phyloP scores from a whole-genome alignment of 2,329 filamentous ascomycete genomes.

The Claviceps africana region DNA sequence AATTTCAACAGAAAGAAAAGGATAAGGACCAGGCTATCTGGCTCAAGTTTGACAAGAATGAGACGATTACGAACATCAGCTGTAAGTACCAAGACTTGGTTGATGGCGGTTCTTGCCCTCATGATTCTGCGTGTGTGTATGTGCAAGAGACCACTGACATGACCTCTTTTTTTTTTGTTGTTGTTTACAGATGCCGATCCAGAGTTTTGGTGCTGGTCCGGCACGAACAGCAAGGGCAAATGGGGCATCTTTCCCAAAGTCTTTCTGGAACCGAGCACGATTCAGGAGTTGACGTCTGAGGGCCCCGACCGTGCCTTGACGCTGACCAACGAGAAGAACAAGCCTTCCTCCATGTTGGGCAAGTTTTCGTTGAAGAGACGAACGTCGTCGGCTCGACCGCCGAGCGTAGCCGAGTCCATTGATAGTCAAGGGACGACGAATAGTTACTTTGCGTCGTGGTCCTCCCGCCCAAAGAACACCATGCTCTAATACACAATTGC shows the following conservation, averaged over 20 bases:
- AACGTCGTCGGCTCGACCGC: slow-evolving; percentile 15
- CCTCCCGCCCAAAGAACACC: background rate
- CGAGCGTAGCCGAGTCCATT: slow-evolving; percentile 20
- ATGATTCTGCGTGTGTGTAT: background rate
- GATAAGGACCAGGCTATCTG: slow-evolving; percentile 31
- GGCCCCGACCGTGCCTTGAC: slow-evolving; percentile 17
- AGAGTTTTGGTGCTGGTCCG: slow-evolving; percentile 44
- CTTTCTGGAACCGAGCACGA: slow-evolving; percentile 31
- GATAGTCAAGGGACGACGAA: slow-evolving; percentile 17
- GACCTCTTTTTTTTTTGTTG: background rate
- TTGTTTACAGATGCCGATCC: slow-evolving; percentile 32
- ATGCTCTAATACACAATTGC: background rate
- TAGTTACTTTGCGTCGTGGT: background rate
- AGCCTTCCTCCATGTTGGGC: slow-evolving; percentile 19
- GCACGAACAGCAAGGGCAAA: slow-evolving; percentile 36
- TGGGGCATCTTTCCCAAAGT: slow-evolving; percentile 39
- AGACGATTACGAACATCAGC: slow-evolving; percentile 50
- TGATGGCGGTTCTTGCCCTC: background rate
- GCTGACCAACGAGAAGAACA: slow-evolving; percentile 22
- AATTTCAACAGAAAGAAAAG: slow-evolving; percentile 33
- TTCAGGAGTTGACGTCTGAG: slow-evolving; percentile 22
- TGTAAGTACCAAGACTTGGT: slow-evolving; percentile 25
- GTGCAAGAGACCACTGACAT: background rate
- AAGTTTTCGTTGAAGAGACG: slow-evolving; percentile 20
- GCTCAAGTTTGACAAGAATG: slow-evolving; percentile 52